Percentiles rank a stretch among this genome's conserved stretches.
Evolutionary conservation across 2,329 filamentous ascomycete genomes (phyloP).

Genomic region (Fusarium coffeatum): DNA sequence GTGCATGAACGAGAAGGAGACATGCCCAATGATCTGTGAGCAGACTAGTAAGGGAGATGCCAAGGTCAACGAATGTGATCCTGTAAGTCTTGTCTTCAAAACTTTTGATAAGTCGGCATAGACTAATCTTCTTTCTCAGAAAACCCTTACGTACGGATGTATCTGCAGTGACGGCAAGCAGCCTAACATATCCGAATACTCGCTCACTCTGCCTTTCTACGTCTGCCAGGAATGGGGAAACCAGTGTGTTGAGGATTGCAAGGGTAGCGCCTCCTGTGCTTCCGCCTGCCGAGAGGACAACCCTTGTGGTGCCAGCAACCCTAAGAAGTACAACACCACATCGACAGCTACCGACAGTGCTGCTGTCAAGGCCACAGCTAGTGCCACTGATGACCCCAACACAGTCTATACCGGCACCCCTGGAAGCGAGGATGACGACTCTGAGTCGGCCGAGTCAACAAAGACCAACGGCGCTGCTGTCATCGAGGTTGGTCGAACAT

Average conservation of each 20-base stretch:
- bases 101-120: neutral
- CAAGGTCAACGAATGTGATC: slow-evolving; percentile 73
- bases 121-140: slow-evolving; percentile 50
- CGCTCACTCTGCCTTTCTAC: slow-evolving; percentile 81
- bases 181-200: slow-evolving; percentile 82
- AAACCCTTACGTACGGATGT: slow-evolving; percentile 75
- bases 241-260: slow-evolving; percentile 73
- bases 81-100: slow-evolving; percentile 59
- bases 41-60: slow-evolving; percentile 66
- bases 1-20: slow-evolving; percentile 71
- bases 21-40: slow-evolving; percentile 79
- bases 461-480: slow-evolving; percentile 46
- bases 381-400: slow-evolving; percentile 48
- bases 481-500: slow-evolving; percentile 52
- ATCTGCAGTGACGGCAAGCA: slow-evolving; percentile 73
- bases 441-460: slow-evolving; percentile 17
- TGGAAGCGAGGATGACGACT: slow-evolving; percentile 18
- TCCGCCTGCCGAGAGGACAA: slow-evolving; percentile 71
- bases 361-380: slow-evolving; percentile 55
- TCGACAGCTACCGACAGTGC: slow-evolving; percentile 53
- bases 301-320: slow-evolving; percentile 78
- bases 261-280: slow-evolving; percentile 67
- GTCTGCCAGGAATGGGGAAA: slow-evolving; percentile 77
- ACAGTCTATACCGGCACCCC: slow-evolving; percentile 51
- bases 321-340: slow-evolving; percentile 68